Evolutionary conservation across 768 basidiomycete species (phyloP).

Genomic region (Termitomyces sp.): DNA sequence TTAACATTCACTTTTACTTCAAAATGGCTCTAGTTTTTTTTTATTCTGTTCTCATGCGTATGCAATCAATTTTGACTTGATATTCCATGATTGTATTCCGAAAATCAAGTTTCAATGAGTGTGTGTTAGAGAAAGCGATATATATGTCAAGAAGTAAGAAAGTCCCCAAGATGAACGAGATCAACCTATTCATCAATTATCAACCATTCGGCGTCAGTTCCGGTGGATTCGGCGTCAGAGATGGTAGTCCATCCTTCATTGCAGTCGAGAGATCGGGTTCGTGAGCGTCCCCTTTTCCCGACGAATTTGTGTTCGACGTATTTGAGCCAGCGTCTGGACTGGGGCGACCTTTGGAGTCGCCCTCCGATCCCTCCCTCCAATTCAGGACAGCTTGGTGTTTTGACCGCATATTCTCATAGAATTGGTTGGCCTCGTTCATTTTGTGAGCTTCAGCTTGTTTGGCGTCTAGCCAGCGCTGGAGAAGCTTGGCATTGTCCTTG

Average conservation of each 20-base stretch:
- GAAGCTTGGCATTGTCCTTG: slow-evolving; percentile 90
- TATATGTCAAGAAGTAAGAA: slow-evolving; percentile 20
- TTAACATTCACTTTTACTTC: slow-evolving; percentile 15
- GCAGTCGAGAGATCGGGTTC: slow-evolving; percentile 37
- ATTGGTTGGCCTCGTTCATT: slow-evolving; percentile 91
- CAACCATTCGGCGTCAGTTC: slow-evolving; percentile 92
- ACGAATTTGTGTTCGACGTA: slow-evolving; percentile 29
- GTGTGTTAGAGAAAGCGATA: not conserved
- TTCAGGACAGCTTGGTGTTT: slow-evolving; percentile 57
- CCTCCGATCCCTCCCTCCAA: slow-evolving; percentile 43
- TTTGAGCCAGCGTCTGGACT: slow-evolving; percentile 25
- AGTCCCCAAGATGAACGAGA: slow-evolving; percentile 27
- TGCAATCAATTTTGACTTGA: slow-evolving; percentile 5
- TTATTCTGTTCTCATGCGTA: slow-evolving; percentile 19
- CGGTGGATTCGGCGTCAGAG: slow-evolving; percentile 62
- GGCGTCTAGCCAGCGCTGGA: slow-evolving; percentile 95
- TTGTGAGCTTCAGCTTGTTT: slow-evolving; percentile 90
- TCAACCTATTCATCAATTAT: slow-evolving; percentile 46
- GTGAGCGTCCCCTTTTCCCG: slow-evolving; percentile 69
- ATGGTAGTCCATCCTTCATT: slow-evolving; percentile 71
- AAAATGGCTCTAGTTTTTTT: slow-evolving; percentile 8
- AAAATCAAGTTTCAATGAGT: not conserved
- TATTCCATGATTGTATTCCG: not conserved
- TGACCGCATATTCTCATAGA: slow-evolving; percentile 84
- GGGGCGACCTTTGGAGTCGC: slow-evolving; percentile 11